These are phyloP conservation scores for Moelleriella libera DNA, from an alignment of 2,329 filamentous ascomycete genomes.

Conservation along the genomic window DNA sequence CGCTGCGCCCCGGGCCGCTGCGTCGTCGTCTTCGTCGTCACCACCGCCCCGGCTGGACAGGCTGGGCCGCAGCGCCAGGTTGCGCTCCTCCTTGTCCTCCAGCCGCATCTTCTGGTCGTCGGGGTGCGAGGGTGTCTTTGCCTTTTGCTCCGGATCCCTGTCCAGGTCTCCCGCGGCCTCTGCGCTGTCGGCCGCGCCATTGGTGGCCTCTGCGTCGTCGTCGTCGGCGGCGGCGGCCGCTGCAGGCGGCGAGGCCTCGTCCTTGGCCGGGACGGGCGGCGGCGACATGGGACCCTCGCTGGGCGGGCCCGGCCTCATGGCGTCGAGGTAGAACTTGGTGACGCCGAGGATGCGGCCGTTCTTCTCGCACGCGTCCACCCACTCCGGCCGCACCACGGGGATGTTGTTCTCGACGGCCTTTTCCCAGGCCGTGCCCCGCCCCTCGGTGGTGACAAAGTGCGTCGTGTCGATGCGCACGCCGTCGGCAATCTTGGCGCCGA, in stretches of 20 bases:
- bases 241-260: slow-evolving; percentile 5
- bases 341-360: slow-evolving; percentile 89
- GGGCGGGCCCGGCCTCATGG: slow-evolving; percentile 35
- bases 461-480: slow-evolving; percentile 91
- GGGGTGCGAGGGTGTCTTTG: slow-evolving; percentile 13
- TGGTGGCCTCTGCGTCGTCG: slow-evolving; percentile 6
- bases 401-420: slow-evolving; percentile 97
- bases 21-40: slow-evolving; percentile 13
- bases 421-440: slow-evolving; percentile 81
- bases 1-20: slow-evolving; percentile 15
- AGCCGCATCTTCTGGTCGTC: slow-evolving; percentile 43
- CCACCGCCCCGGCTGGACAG: slow-evolving; percentile 10
- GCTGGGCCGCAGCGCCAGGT: slow-evolving; percentile 32
- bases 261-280: slow-evolving; percentile 14
- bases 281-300: slow-evolving; percentile 19
- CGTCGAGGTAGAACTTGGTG: slow-evolving; percentile 90
- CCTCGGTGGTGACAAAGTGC: slow-evolving; percentile 94
- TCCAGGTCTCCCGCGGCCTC: slow-evolving; percentile 11
- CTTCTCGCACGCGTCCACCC: slow-evolving; percentile 92
- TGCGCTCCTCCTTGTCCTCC: slow-evolving; percentile 40
- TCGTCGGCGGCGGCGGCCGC: slow-evolving; percentile 11
- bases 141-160: slow-evolving; percentile 18
- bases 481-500: slow-evolving; percentile 86
- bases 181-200: slow-evolving; percentile 11
- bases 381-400: slow-evolving; percentile 89